Evolutionary conservation across 768 basidiomycete species (phyloP), one percentile per base, ranked within the genome.

Genomic region (Boletus reticulatus): DNA sequence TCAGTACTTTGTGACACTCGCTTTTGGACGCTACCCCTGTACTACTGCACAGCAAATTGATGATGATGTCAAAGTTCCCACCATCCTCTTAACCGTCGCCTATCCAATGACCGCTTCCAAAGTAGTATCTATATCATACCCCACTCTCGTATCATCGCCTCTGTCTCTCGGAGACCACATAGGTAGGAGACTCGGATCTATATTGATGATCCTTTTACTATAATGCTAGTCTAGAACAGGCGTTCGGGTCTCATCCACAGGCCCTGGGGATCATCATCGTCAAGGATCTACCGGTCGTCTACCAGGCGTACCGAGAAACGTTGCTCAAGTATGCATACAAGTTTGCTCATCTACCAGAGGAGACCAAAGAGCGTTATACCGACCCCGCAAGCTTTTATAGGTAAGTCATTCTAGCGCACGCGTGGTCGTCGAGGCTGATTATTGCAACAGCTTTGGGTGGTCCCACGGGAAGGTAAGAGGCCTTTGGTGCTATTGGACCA

Each of bases 241-340:
- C 90, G 4, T 96, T 96, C 64, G 94, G 93, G 20, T 91, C 90
- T 12, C 76, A 83, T 55, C 80, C 88, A 9, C 75, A 84, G 48
- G 86, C 84, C 43, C 75, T 95, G 48, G 94, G 94, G 1, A 87
- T 97, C 59, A 79, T 96, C 57, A 72, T 96, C 46, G 78, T 95
- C 59, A 82, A 81, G 60, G 93, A 94, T 73, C 76, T 99, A 31
- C 97, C 95, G 1, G 60, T 68, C 4, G 74, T 73, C 41, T 99
- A 91, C 63, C 63, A 70, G 11, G 52, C 61, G 3, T 81, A 90
- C 52, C 79, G 97, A 37, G 84, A 88, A 64, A 76, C 82, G 27
- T 75, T 98, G 34, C 80, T 99, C 52, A 83, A 78, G 59, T 76
- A 93, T 43, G 83, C 91, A 5, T 83, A 92, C 72, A 74, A 78